Evolutionary conservation across 805 yeast genomes (phyloP), one percentile per base, ranked within the genome.

Genomic region (Pichia scutulata): DNA sequence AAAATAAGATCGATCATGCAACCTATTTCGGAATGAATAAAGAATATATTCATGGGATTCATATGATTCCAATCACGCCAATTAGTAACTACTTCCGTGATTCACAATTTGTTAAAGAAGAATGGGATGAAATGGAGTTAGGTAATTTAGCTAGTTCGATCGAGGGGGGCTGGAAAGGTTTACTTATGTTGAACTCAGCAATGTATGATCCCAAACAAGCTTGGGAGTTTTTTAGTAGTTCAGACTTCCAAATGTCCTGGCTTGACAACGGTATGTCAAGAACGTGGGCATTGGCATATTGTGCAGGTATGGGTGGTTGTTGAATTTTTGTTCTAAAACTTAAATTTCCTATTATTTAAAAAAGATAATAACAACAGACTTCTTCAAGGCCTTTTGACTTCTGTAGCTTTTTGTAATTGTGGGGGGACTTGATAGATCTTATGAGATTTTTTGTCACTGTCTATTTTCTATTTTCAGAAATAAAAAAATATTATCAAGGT

Each of bases 41-140:
- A 40, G 82, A 83, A 64, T 84, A 78, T 58, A 83, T 82, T 48
- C 88, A 84, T 57, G 92, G 92, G 5, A 85, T 84, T 52, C 89
- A 85, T 63, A 85, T 84, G 89, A 61, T 85, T 39, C 90, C 90
- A 22, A 69, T 79, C 26, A 82, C 86, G 0, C 85, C 88, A 1
- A 71, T 74, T 18, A 78, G 85, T 23, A 71, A 82, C 1, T 75
- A 67, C 52, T 71, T 83, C 41, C 73, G 90, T 52, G 64, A 69
- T 18, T 73, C 82, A 1, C 58, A 60, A 14, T 81, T 77, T 63
- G 80, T 76, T 8, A 51, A 60, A 41, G 70, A 77, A 58, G 82
- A 71, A 57, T 67, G 77, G 77, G 43, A 57, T 21, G 59, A 69
- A 46, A 50, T 59, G 53, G 44, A 52, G 55, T 60, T 66, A 26